A percentile compares a stretch with the other conserved stretches of the same genome.
Evolutionary conservation across 1,284 basidiomycete genomes (phyloP).

Genomic region (Rhodotorula sp.): DNA sequence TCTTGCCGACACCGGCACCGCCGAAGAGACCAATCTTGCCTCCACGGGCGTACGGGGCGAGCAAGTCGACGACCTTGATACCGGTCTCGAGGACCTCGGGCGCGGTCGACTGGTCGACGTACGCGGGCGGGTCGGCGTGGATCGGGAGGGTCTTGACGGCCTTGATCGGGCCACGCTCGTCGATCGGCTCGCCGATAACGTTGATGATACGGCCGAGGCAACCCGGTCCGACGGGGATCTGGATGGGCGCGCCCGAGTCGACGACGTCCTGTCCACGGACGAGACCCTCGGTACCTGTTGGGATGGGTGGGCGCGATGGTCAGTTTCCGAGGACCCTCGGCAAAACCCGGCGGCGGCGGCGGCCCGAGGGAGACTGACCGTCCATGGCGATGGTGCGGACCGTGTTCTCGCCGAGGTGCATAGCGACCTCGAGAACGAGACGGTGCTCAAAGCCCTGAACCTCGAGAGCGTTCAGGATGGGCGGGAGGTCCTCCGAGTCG

Average conservation of each 20-base stretch:
- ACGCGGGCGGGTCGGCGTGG: conserved; percentile 92
- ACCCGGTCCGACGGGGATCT: conserved; percentile 89
- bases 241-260: conserved; percentile 94
- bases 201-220: conserved; percentile 99
- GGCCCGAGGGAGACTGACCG: conserved; percentile 55
- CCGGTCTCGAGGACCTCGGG: conserved; percentile 98
- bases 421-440: conserved; percentile 93
- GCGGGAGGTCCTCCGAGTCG: conserved; percentile 67
- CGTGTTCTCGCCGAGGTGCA: conserved; percentile 97
- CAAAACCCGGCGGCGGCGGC: not conserved
- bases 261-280: conserved; percentile 96
- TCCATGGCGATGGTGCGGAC: conserved; percentile 72
- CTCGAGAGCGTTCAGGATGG: conserved; percentile 97
- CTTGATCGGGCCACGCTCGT: conserved; percentile 98
- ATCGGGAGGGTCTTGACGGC: conserved; percentile 80
- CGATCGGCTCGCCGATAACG: conserved; percentile 99
- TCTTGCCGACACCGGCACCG: conserved; percentile 99
- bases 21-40: conserved; percentile 99
- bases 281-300: conserved; percentile 84
- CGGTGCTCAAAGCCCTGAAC: conserved; percentile 80
- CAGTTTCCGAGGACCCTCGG: not conserved
- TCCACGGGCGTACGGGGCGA: conserved; percentile 99
- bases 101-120: conserved; percentile 97
- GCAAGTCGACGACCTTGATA: conserved; percentile 99
- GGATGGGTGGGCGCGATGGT: not conserved